Conservation (phyloP, 2,329 filamentous ascomycete genomes). For the Rutstroemia sp. region DNA sequence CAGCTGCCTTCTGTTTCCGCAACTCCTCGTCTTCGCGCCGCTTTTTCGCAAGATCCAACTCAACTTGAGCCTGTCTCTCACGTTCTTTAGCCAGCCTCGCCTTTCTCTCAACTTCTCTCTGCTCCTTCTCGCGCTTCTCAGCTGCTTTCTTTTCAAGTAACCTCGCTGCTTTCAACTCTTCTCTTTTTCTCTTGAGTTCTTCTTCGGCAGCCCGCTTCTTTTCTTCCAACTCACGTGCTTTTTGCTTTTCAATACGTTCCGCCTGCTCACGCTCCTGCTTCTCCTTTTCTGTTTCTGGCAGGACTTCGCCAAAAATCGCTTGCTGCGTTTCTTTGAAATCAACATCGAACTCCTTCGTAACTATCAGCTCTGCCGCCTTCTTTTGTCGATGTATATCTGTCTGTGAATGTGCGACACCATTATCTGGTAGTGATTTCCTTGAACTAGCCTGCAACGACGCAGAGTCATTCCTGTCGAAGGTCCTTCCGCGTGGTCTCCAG, state of each 20-base stretch:
- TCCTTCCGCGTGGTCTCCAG: neutral
- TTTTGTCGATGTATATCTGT: conserved; percentile 5
- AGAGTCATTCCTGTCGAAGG: neutral
- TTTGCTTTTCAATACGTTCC: neutral
- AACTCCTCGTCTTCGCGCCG: conserved; percentile 6
- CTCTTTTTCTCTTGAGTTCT: neutral
- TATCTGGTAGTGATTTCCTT: neutral
- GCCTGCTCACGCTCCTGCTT: neutral
- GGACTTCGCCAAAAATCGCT: conserved; percentile 15
- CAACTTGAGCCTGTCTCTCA: neutral
- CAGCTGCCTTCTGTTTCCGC: conserved; percentile 7
- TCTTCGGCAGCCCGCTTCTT: neutral
- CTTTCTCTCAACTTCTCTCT: conserved; percentile 4
- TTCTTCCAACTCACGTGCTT: neutral
- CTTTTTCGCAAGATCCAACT: conserved; percentile 1
- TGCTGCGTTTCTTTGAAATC: conserved; percentile 7
- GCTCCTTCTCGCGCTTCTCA: conserved; percentile 8
- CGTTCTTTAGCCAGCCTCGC: conserved; percentile 9
- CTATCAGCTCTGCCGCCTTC: conserved; percentile 13
- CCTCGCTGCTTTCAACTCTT: neutral
- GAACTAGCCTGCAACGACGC: neutral
- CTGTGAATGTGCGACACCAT: neutral
- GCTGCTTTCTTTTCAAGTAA: neutral
- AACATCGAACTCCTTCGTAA: conserved; percentile 10
- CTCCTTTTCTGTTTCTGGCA: conserved; percentile 10